These are phyloP conservation scores for Fusarium albosuccineum DNA, from an alignment of 2,329 filamentous ascomycete genomes.

Conservation along the genomic window DNA sequence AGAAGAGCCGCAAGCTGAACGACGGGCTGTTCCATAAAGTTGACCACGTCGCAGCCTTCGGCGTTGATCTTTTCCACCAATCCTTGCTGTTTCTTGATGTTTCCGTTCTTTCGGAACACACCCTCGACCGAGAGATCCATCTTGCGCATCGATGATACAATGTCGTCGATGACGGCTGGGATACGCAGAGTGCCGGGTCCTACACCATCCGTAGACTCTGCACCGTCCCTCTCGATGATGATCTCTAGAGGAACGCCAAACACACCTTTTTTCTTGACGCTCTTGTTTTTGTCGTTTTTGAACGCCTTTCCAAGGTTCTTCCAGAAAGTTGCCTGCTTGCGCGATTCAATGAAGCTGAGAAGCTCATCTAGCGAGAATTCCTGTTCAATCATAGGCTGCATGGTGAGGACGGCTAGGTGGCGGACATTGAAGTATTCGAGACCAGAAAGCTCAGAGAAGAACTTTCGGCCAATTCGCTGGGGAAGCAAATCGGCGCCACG, in stretches of 20 bases:
- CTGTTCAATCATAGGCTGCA: slow-evolving; percentile 90
- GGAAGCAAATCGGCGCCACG: slow-evolving; percentile 67
- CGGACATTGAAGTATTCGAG: slow-evolving; percentile 98
- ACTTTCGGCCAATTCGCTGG: slow-evolving; percentile 75
- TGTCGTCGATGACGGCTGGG: slow-evolving; percentile 94
- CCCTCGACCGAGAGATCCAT: slow-evolving; percentile 99
- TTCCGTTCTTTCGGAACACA: slow-evolving; percentile 98
- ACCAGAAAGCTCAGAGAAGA: slow-evolving; percentile 95
- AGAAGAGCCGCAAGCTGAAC: slow-evolving; percentile 94
- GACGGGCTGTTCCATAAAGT: slow-evolving; percentile 88
- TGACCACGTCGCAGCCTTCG: slow-evolving; percentile 85
- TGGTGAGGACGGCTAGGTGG: slow-evolving; percentile 92
- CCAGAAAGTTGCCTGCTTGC: slow-evolving; percentile 93
- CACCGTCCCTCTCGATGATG: slow-evolving; percentile 92
- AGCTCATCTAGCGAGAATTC: slow-evolving; percentile 96
- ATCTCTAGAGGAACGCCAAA: slow-evolving; percentile 91
- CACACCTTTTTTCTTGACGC: slow-evolving; percentile 89
- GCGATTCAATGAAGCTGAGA: slow-evolving; percentile 90
- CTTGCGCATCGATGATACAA: slow-evolving; percentile 93
- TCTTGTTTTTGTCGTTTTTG: slow-evolving; percentile 84
- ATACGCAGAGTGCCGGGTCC: slow-evolving; percentile 91
- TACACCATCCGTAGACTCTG: slow-evolving; percentile 97
- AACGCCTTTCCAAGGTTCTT: slow-evolving; percentile 98
- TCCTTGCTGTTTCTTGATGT: slow-evolving; percentile 93
- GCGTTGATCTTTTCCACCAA: slow-evolving; percentile 88